A percentile compares a stretch with the other conserved stretches of the same genome.
Conservation (phyloP, 768 basidiomycete genomes). For the Kwoniella dejecticola region DNA sequence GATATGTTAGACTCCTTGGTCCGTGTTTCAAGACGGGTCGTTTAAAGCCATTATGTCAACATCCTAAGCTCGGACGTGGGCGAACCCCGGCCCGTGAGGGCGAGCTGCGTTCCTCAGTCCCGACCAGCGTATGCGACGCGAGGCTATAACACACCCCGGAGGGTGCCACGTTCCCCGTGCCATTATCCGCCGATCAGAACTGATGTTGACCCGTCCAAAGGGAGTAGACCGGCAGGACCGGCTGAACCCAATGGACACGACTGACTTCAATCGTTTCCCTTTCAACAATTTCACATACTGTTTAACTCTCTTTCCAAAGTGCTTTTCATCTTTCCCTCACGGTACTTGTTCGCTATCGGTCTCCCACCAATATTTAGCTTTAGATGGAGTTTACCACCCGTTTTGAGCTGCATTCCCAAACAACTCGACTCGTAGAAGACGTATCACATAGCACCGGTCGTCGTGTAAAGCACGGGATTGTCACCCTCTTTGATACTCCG, state of each 20-base stretch:
- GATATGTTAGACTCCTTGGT: slow-evolving; percentile 84
- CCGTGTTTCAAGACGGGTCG: slow-evolving; percentile 82
- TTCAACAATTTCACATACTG: slow-evolving; percentile 79
- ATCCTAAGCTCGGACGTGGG: slow-evolving; percentile 68
- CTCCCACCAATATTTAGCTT: slow-evolving; percentile 80
- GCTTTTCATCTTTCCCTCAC: slow-evolving; percentile 81
- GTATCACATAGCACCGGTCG: slow-evolving; percentile 67
- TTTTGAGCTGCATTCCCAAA: slow-evolving; percentile 83
- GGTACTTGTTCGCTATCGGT: slow-evolving; percentile 82
- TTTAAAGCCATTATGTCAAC: slow-evolving; percentile 77
- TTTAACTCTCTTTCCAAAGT: slow-evolving; percentile 80
- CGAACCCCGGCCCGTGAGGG: slow-evolving; percentile 61
- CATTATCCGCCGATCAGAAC: slow-evolving; percentile 67
- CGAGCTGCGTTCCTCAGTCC: slow-evolving; percentile 69
- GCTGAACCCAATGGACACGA: slow-evolving; percentile 64
- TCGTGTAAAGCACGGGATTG: slow-evolving; percentile 64
- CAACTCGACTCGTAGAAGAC: slow-evolving; percentile 79
- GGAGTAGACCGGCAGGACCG: slow-evolving; percentile 64
- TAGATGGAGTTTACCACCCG: slow-evolving; percentile 82
- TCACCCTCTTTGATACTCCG: slow-evolving; percentile 64
- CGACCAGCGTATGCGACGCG: slow-evolving; percentile 62
- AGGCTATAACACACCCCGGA: slow-evolving; percentile 69
- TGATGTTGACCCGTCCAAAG: slow-evolving; percentile 68
- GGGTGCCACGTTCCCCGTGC: slow-evolving; percentile 66
- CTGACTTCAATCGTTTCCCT: slow-evolving; percentile 76